A percentile compares a stretch with the other conserved stretches of the same genome.
Evolutionary conservation across 2,329 filamentous ascomycete genomes (phyloP).

Genomic region (Hypoxylon sp.): DNA sequence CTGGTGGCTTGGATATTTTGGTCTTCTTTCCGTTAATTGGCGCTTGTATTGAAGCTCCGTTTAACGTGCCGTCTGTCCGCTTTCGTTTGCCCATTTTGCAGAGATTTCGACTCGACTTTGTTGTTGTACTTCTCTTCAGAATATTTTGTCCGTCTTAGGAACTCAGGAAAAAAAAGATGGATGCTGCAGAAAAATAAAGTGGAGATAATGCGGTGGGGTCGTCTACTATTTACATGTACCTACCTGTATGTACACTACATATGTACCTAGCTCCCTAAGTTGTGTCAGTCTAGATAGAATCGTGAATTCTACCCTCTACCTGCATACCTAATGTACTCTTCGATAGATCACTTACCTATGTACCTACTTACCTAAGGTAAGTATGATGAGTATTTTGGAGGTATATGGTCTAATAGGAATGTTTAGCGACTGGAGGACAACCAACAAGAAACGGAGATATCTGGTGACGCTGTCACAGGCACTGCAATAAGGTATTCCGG

Average conservation of each 20-base stretch:
- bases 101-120: slow-evolving; percentile 5
- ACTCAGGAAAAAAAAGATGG: no score
- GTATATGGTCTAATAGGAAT: no score
- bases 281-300: no score
- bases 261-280: slow-evolving; percentile 13
- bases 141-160: slow-evolving; percentile 15
- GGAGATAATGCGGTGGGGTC: slow-evolving; percentile 15
- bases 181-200: slow-evolving; percentile 31
- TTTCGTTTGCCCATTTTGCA: slow-evolving; percentile 62
- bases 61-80: slow-evolving; percentile 53
- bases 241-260: neutral
- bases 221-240: slow-evolving; percentile 6
- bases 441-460: neutral
- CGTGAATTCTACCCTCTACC: no score
- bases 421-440: no score
- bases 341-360: neutral
- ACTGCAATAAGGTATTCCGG: neutral
- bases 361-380: no score
- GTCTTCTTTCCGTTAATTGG: slow-evolving; percentile 42
- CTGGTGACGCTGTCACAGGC: neutral
- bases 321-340: no score
- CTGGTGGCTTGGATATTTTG: slow-evolving; percentile 44
- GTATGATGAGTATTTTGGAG: no score
- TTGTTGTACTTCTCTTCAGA: slow-evolving; percentile 19
- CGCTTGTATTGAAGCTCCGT: slow-evolving; percentile 18